Percentiles rank a stretch among this genome's conserved stretches.
phyloP scores from a whole-genome alignment of 371 early-diverging fungal genomes.

The Dichotomocladium elegans region DNA sequence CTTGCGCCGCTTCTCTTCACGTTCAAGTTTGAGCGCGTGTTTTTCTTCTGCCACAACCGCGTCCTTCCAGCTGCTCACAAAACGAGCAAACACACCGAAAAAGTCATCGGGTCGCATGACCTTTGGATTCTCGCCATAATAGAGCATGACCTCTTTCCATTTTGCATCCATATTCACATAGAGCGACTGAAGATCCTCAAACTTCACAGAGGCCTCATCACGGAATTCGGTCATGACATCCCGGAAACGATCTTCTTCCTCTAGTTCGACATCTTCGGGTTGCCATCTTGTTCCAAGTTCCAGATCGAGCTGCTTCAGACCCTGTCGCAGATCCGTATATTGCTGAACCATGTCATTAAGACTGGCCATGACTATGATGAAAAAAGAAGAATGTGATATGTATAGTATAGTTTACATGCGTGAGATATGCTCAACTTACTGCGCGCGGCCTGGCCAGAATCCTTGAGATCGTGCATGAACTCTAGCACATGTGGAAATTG shows the following conservation, averaged over 20 bases:
- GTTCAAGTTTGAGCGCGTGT: slow-evolving; percentile 22
- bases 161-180: slow-evolving; percentile 44
- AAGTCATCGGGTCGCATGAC: slow-evolving; percentile 35
- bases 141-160: slow-evolving; percentile 41
- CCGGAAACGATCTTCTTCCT: slow-evolving; percentile 29
- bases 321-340: slow-evolving; percentile 24
- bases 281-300: slow-evolving; percentile 22
- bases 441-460: slow-evolving; percentile 33
- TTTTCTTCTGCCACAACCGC: slow-evolving; percentile 26
- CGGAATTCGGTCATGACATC: slow-evolving; percentile 32
- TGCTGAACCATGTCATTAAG: slow-evolving; percentile 25
- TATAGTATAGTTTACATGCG: slow-evolving; percentile 4
- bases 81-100: slow-evolving; percentile 23
- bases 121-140: slow-evolving; percentile 32
- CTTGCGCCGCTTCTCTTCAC: slow-evolving; percentile 22
- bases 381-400: not conserved
- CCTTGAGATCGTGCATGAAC: slow-evolving; percentile 38
- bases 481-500: slow-evolving; percentile 44
- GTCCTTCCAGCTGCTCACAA: slow-evolving; percentile 21
- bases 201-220: slow-evolving; percentile 22
- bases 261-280: slow-evolving; percentile 11
- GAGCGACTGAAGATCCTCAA: slow-evolving; percentile 37
- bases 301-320: slow-evolving; percentile 14
- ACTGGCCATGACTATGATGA: slow-evolving; percentile 19
- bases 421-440: slow-evolving; percentile 27